Evolutionary conservation across 345 rosid species (phyloP).

Genomic region (Viola odorata): DNA sequence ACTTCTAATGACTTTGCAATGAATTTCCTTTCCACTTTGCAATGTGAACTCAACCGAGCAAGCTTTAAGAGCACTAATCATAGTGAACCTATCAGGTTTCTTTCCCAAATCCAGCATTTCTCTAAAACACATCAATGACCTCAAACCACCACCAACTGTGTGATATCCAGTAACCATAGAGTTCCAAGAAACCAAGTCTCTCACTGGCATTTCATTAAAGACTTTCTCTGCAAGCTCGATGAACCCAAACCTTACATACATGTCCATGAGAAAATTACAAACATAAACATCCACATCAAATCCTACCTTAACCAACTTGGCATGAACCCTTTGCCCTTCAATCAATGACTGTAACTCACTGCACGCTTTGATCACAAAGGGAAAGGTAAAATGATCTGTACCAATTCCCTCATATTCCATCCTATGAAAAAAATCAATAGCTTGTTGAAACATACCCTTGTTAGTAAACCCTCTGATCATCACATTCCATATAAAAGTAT

Average conservation of each 20-base stretch:
- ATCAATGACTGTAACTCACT: conserved; percentile 28
- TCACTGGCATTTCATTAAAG: conserved; percentile 13
- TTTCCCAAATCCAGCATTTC: conserved; percentile 42
- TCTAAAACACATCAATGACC: conserved; percentile 35
- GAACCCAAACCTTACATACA: conserved; percentile 14
- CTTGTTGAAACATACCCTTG: conserved; percentile 41
- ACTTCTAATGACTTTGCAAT: conserved; percentile 49
- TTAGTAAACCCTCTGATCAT: conserved; percentile 53
- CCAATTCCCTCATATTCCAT: conserved; percentile 46
- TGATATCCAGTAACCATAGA: conserved; percentile 18
- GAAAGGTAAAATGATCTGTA: conserved; percentile 55
- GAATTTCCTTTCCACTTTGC: conserved; percentile 59
- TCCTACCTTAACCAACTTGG: conserved; percentile 48
- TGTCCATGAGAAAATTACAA: conserved; percentile 18
- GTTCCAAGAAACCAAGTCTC: conserved; percentile 23
- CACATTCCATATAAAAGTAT: conserved; percentile 53
- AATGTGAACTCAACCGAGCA: conserved; percentile 36
- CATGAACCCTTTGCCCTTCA: conserved; percentile 53
- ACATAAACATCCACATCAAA: conserved; percentile 54
- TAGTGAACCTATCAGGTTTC: conserved; percentile 45
- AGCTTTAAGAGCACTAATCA: conserved; percentile 52
- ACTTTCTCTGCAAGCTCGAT: conserved; percentile 19
- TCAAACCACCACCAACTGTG: conserved; percentile 37
- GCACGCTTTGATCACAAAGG: conserved; percentile 66
- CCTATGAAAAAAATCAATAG: conserved; percentile 32